These are phyloP conservation scores for Fonsecaea erecta DNA, from an alignment of 2,329 filamentous ascomycete species.

Conservation along the genomic window DNA sequence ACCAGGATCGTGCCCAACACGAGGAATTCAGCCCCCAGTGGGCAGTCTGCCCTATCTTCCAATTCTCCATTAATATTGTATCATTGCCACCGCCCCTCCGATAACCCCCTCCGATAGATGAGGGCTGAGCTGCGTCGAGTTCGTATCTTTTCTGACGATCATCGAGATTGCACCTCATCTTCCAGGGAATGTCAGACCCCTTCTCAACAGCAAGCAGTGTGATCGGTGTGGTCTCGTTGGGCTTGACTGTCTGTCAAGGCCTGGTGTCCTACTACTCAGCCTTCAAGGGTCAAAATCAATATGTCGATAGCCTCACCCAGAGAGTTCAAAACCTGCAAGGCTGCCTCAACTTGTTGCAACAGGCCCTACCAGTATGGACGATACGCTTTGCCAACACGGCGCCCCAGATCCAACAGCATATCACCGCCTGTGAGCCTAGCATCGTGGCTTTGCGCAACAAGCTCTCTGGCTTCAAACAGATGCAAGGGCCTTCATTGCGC, in stretches of 20 bases:
- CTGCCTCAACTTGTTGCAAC: constrained; percentile 1
- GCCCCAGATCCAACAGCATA: constrained; percentile 1
- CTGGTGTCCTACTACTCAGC: constrained; percentile 7
- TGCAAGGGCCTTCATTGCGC: constrained; percentile 2
- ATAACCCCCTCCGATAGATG: not conserved
- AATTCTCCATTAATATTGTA: not conserved
- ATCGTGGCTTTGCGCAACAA: not conserved
- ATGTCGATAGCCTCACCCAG: constrained; percentile 5
- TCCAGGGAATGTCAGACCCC: constrained; percentile 2
- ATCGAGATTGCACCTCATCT: not conserved
- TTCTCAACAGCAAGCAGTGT: constrained; percentile 14
- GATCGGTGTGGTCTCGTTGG: constrained; percentile 14
- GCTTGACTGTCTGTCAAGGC: constrained; percentile 16
- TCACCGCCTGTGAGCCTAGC: not conserved
- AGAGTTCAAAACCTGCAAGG: constrained; percentile 1
- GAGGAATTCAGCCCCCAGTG: not conserved
- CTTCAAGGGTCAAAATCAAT: constrained; percentile 12
- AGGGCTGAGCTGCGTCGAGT: not conserved
- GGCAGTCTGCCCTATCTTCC: not conserved
- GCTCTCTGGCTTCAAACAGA: constrained; percentile 6
- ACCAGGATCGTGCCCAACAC: not conserved
- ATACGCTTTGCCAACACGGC: constrained; percentile 1
- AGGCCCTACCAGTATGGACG: constrained; percentile 9
- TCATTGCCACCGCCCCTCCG: too few relatives aligned
- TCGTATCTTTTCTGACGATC: not conserved